These are phyloP conservation scores for Alternaria sp. DNA, from an alignment of 2,329 filamentous ascomycete genomes.

Conservation along the genomic window DNA sequence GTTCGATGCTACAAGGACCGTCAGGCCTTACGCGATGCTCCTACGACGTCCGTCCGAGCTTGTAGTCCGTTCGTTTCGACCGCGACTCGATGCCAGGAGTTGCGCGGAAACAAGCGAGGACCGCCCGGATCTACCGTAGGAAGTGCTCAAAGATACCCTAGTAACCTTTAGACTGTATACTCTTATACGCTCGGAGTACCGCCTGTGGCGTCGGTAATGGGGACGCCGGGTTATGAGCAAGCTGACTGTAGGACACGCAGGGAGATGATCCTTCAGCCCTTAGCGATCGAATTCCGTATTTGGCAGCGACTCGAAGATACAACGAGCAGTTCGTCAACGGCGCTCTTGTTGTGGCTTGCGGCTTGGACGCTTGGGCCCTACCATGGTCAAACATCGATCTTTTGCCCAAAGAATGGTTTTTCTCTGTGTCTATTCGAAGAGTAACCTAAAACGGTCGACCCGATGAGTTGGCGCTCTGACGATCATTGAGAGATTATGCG, in stretches of 20 bases:
- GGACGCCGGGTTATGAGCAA: slow-evolving; percentile 27
- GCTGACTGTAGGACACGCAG: slow-evolving; percentile 25
- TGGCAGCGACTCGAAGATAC: not conserved
- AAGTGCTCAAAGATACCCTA: slow-evolving; percentile 17
- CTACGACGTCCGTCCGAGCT: slow-evolving; percentile 16
- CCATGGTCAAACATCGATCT: slow-evolving; percentile 28
- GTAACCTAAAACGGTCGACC: slow-evolving; percentile 31
- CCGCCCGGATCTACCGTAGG: slow-evolving; percentile 10
- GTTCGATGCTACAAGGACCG: not conserved
- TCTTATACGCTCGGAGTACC: slow-evolving; percentile 21
- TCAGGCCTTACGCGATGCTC: slow-evolving; percentile 5
- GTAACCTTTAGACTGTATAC: slow-evolving; percentile 12
- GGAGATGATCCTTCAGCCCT: slow-evolving; percentile 26
- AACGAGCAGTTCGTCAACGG: slow-evolving; percentile 17
- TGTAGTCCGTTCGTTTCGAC: slow-evolving; percentile 20
- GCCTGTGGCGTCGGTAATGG: slow-evolving; percentile 31
- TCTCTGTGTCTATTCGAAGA: slow-evolving; percentile 26
- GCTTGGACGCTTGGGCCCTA: slow-evolving; percentile 16
- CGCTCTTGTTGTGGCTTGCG: slow-evolving; percentile 11
- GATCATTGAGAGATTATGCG: slow-evolving; percentile 30
- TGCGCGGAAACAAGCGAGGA: slow-evolving; percentile 18
- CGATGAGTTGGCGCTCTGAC: slow-evolving; percentile 26
- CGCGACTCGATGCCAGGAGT: slow-evolving; percentile 14
- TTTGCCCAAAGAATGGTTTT: slow-evolving; percentile 17
- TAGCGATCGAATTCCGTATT: not conserved